A percentile compares a stretch with the other conserved stretches of the same genome.
Evolutionary conservation across 306 rosid genomes (phyloP).

Genomic region (Nissolia schottii): DNA sequence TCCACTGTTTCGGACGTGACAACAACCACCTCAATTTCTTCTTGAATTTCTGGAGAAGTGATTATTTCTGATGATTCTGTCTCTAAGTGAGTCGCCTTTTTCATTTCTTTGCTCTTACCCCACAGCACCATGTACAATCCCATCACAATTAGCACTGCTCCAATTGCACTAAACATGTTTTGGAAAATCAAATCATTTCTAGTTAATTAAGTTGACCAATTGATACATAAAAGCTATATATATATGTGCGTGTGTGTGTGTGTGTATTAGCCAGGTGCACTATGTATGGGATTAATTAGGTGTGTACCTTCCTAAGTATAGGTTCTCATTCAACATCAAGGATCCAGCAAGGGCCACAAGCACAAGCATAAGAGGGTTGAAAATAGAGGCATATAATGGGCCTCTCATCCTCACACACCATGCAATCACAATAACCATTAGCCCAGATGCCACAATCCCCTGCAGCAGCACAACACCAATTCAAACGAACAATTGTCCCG

Average conservation of each 20-base stretch:
- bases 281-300: background rate
- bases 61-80: constrained; percentile 2
- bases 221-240: background rate
- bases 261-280: background rate
- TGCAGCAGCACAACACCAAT: background rate
- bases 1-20: background rate
- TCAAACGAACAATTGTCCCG: background rate
- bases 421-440: background rate
- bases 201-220: background rate
- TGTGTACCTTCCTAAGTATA: constrained; percentile 22
- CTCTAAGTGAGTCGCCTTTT: background rate
- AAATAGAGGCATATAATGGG: constrained; percentile 23
- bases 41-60: background rate
- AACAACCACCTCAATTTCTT: constrained; percentile 24
- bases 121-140: constrained; percentile 42
- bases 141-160: constrained; percentile 33
- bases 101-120: constrained; percentile 38
- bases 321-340: background rate
- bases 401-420: constrained; percentile 18
- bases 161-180: constrained; percentile 27
- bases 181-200: background rate
- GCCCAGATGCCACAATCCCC: constrained; percentile 21
- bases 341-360: constrained; percentile 27
- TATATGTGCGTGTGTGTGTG: too few species aligned
- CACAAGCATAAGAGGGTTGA: constrained; percentile 26